Evolutionary conservation across 2,329 filamentous ascomycete species (phyloP).

Genomic region (Periconia sp.): DNA sequence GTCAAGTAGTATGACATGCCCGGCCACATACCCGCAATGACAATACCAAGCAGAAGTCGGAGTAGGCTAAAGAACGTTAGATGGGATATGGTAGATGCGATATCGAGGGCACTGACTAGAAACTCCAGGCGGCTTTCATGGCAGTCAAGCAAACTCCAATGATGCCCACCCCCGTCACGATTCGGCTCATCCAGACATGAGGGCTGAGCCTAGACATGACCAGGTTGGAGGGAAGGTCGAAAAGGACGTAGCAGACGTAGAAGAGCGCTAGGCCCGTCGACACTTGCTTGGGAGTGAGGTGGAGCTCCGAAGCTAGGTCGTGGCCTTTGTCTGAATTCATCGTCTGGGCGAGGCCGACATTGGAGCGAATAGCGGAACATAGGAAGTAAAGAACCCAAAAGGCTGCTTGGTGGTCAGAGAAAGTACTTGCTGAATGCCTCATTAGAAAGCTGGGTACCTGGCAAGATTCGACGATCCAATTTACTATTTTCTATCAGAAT

Average conservation of each 20-base stretch:
- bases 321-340: conserved; percentile 77
- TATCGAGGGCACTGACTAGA: conserved; percentile 55
- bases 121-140: conserved; percentile 78
- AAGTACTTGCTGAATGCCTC: background rate
- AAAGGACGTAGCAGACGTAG: conserved; percentile 89
- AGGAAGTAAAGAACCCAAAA: conserved; percentile 93
- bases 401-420: conserved; percentile 48
- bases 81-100: background rate
- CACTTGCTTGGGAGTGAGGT: conserved; percentile 72
- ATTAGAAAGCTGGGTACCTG: conserved; percentile 36
- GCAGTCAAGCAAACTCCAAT: conserved; percentile 83
- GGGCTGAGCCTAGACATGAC: conserved; percentile 85
- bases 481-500: conserved; percentile 49
- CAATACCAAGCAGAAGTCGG: conserved; percentile 79
- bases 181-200: conserved; percentile 87
- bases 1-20: conserved; percentile 94
- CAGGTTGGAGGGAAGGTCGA: conserved; percentile 85
- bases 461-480: conserved; percentile 60
- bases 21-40: conserved; percentile 93
- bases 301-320: conserved; percentile 71
- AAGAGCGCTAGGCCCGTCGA: conserved; percentile 85
- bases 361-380: conserved; percentile 87
- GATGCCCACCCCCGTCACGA: conserved; percentile 82
- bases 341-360: conserved; percentile 90
- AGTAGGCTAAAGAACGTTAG: conserved; percentile 57